Conservation (phyloP, 148 eudicot species). For the Fagopyrum esculentum region DNA sequence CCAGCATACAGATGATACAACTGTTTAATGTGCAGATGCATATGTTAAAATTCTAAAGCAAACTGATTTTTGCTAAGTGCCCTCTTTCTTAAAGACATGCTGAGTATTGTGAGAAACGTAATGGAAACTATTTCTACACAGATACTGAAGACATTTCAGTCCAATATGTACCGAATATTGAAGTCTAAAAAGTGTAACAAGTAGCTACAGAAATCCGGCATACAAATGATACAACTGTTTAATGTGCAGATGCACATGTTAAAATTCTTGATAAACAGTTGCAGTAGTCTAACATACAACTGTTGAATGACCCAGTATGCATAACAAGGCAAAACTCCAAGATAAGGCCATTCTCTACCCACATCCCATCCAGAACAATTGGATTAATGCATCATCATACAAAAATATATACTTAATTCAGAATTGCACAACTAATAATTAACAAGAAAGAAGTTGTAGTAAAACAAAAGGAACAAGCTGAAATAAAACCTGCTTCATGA, state of each 20-base stretch:
- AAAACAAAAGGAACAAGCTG: constrained; percentile 4
- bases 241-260: no score
- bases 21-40: no score
- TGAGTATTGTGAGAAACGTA: neutral
- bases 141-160: neutral
- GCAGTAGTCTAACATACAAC: neutral
- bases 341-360: neutral
- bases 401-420: neutral
- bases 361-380: neutral
- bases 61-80: neutral
- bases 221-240: neutral
- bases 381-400: neutral
- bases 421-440: neutral
- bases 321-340: neutral
- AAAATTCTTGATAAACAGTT: neutral
- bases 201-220: neutral
- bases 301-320: neutral
- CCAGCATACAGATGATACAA: no score
- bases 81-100: neutral
- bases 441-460: constrained; percentile 2
- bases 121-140: neutral
- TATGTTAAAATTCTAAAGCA: neutral
- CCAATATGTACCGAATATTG: neutral
- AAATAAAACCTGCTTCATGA: neutral
- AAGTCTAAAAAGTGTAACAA: neutral